phyloP scores from a whole-genome alignment of 768 basidiomycete genomes.

The Hericium rajendrae region DNA sequence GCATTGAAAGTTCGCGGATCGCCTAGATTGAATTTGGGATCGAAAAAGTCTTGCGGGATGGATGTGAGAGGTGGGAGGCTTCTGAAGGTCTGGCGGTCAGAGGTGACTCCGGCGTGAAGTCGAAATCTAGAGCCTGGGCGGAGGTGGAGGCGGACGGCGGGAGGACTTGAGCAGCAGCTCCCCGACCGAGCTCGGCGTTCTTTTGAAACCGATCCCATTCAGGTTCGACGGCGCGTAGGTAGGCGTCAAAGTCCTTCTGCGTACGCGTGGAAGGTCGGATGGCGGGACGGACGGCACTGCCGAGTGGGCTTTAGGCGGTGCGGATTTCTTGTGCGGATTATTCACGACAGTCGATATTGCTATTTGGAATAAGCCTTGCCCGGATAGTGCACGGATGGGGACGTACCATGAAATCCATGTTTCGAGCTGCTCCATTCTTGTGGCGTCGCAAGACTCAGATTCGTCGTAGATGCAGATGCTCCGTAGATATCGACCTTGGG shows the following conservation, averaged over 20 bases:
- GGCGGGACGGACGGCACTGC: constrained; percentile 61
- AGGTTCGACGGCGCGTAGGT: constrained; percentile 57
- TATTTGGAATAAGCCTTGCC: constrained; percentile 22
- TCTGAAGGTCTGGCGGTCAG: constrained; percentile 24
- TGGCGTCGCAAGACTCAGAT: constrained; percentile 40
- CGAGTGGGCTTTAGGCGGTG: constrained; percentile 84
- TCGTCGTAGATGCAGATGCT: constrained; percentile 35
- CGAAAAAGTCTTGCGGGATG: constrained; percentile 80
- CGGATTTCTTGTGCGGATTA: constrained; percentile 75
- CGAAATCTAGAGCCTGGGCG: neutral
- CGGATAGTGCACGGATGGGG: neutral
- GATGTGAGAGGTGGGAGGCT: constrained; percentile 59
- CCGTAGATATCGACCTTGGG: constrained; percentile 37
- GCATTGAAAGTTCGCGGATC: constrained; percentile 68
- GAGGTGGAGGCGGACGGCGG: constrained; percentile 4
- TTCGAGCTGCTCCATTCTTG: constrained; percentile 71
- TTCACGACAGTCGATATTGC: constrained; percentile 93
- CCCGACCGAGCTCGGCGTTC: constrained; percentile 24
- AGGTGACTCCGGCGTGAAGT: constrained; percentile 14
- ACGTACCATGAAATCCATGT: constrained; percentile 83
- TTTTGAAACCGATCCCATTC: constrained; percentile 74
- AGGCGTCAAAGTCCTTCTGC: constrained; percentile 76
- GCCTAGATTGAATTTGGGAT: constrained; percentile 66
- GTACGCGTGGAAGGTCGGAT: constrained; percentile 71
- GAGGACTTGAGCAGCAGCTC: constrained; percentile 23